Conservation (phyloP, 225 moss, liverwort and hornwort genomes). For the Bryum argenteum region DNA sequence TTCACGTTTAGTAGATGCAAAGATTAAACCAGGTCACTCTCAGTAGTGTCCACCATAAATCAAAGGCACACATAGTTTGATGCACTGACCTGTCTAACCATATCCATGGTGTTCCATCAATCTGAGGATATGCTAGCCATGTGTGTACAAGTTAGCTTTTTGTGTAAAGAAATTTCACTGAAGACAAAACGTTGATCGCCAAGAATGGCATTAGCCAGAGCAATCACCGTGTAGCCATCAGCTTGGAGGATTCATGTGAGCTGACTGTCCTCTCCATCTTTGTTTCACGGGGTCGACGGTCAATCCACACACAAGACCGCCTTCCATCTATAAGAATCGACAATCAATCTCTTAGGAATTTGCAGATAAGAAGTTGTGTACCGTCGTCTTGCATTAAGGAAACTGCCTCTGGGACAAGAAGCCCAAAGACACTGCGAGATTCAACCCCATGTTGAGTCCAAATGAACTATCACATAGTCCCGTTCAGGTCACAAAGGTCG, state of each 20-base stretch:
- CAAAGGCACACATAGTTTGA: not conserved
- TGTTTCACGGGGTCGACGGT: not conserved
- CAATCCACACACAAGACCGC: not conserved
- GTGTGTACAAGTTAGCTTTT: not conserved
- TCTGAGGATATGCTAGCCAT: not conserved
- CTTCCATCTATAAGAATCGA: not conserved
- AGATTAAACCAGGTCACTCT: not conserved
- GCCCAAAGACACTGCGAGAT: not conserved
- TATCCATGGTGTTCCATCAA: not conserved
- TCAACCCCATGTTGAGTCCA: too few species aligned
- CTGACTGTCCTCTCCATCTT: not conserved
- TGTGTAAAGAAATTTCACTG: not conserved
- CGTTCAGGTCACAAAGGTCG: too few species aligned
- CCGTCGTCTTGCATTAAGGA: not conserved
- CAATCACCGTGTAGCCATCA: not conserved
- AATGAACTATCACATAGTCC: too few species aligned
- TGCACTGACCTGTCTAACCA: not conserved
- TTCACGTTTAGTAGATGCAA: not conserved
- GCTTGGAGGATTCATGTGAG: not conserved
- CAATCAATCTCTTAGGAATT: not conserved
- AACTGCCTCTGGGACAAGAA: not conserved
- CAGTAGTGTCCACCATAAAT: not conserved
- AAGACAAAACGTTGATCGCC: not conserved
- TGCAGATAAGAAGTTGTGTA: not conserved
- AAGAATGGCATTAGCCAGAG: not conserved